Evolutionary conservation across 768 basidiomycete species (phyloP).

Genomic region (Rhodotorula taiwanensis): DNA sequence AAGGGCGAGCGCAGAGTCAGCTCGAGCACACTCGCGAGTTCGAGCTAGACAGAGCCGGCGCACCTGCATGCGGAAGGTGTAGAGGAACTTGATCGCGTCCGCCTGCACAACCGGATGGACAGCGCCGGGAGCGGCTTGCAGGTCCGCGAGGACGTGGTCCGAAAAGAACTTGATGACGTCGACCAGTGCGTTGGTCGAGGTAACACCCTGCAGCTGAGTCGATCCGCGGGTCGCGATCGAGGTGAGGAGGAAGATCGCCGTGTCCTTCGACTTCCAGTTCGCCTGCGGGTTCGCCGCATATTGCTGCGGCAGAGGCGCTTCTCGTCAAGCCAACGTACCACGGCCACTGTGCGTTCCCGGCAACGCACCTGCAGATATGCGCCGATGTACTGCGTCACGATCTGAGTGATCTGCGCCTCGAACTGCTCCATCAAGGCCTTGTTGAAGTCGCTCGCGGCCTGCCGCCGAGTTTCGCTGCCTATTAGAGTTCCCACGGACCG

Average conservation of each 20-base stretch:
- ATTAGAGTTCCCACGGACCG: conserved; percentile 36
- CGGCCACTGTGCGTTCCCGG: too few relatives aligned
- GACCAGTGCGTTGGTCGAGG: conserved; percentile 81
- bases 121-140: conserved; percentile 60
- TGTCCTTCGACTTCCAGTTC: conserved; percentile 89
- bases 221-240: conserved; percentile 85
- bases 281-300: conserved; percentile 53
- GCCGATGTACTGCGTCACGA: conserved; percentile 76
- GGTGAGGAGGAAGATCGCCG: conserved; percentile 85
- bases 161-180: conserved; percentile 95
- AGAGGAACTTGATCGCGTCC: conserved; percentile 88
- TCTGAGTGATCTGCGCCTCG: conserved; percentile 77
- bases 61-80: conserved; percentile 94
- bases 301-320: conserved; percentile 42
- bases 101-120: conserved; percentile 82
- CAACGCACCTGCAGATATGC: conserved; percentile 54
- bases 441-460: conserved; percentile 91
- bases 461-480: conserved; percentile 76
- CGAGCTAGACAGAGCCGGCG: conserved; percentile 21
- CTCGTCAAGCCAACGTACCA: too few relatives aligned
- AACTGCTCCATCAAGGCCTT: conserved; percentile 74
- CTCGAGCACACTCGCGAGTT: not conserved
- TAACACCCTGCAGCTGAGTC: conserved; percentile 83
- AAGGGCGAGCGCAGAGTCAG: not conserved
- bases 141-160: conserved; percentile 77